Evolutionary conservation across 495 filamentous ascomycete species (phyloP), one percentile per base, ranked within the genome.

Genomic region (Clavariopsis aquatica): DNA sequence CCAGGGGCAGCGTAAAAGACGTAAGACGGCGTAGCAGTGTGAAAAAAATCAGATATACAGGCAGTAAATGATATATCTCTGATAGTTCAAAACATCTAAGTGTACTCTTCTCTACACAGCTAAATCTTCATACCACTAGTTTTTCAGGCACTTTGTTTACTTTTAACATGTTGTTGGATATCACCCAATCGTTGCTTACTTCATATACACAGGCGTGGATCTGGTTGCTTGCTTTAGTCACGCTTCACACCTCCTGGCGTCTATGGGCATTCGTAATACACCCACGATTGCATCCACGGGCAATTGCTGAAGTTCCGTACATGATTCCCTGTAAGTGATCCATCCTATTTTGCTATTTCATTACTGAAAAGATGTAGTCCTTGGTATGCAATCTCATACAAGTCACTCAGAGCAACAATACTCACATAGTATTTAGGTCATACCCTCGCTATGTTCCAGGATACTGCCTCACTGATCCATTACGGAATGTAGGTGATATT

Each of bases 221-320:
- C 45, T 47, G 45, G 45, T 47, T 47, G 45, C 45, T 47, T 47
- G 45, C 45, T 47, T 47, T 47, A n/a, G 45, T n/a, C 45, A n/a
- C 19, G 45, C 45, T 53, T 24, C 27, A 53, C 49, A 53, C 27
- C n/a, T 6, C 15, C 27, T 53, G 49, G 49, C 19, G 49, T 22
- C 49, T 27, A 53, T 53, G 49, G 49, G 27, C 49, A 9, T 51
- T 51, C 47, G 13, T 51, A 10, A n/a, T 51, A 17, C 22, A 51
- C 47, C 47, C 47, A n/a, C 47, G 13, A 17, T 22, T 51, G 10
- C 13, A 22, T 51, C 47, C 47, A 24, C 9, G 22, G 22, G 22
- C 13, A 20, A 17, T 24, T 10, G 47, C 47, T 22, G 47, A 51
- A 20, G 47, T 51, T 17, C 47, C 47, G 20, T 51, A 51, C 22